Conservation (phyloP, 768 basidiomycete species). For the Leccinum ochraceum region DNA sequence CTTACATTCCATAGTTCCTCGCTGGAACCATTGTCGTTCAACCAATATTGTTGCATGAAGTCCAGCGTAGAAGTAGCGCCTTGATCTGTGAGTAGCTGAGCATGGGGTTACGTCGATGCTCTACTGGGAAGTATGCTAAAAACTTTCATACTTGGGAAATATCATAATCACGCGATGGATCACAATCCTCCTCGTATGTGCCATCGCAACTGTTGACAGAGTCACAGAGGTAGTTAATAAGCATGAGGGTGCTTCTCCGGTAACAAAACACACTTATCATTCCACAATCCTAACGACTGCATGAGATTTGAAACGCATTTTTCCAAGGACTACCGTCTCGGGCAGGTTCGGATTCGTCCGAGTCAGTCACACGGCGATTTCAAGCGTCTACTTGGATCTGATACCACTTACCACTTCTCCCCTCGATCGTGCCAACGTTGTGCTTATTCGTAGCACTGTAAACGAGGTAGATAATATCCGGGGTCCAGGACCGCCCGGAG, state of each 20-base stretch:
- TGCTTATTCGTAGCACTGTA: too few relatives aligned
- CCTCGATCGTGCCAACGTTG: too few relatives aligned
- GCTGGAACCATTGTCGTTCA: constrained; percentile 57
- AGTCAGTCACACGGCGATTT: too few relatives aligned
- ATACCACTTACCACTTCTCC: too few relatives aligned
- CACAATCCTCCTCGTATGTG: constrained; percentile 35
- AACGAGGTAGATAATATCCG: too few relatives aligned
- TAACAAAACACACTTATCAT: constrained; percentile 49
- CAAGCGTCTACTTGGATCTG: too few relatives aligned
- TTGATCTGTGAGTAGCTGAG: constrained; percentile 55
- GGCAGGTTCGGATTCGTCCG: too few relatives aligned
- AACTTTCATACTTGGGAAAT: constrained; percentile 39
- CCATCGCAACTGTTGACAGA: constrained; percentile 55
- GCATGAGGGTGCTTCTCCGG: neutral
- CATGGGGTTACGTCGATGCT: neutral
- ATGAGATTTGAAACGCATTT: constrained; percentile 1
- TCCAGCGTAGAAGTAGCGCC: constrained; percentile 58
- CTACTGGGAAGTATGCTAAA: neutral
- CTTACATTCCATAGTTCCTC: constrained; percentile 71
- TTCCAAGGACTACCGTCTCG: neutral
- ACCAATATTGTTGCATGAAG: constrained; percentile 66
- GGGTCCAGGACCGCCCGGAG: too few relatives aligned
- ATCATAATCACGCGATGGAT: constrained; percentile 47
- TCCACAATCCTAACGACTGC: constrained; percentile 56
- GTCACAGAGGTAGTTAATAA: neutral